Evolutionary conservation across 2,329 filamentous ascomycete genomes (phyloP).

Genomic region (Periconia sp.): DNA sequence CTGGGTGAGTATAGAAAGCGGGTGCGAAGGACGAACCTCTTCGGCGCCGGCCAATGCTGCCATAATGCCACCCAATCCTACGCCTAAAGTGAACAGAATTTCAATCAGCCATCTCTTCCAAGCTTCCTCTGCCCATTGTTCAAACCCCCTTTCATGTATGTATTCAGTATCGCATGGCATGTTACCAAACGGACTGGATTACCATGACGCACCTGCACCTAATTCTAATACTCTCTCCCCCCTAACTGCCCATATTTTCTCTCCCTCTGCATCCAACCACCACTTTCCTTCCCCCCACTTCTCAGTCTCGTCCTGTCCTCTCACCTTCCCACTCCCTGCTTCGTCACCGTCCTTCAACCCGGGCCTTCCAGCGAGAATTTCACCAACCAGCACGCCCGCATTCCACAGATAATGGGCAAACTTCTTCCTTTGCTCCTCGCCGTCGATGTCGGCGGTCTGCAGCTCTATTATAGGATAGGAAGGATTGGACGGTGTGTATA

Average conservation of each 20-base stretch:
- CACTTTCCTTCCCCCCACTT: slow-evolving; percentile 26
- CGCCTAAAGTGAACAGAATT: slow-evolving; percentile 28
- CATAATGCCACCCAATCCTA: slow-evolving; percentile 52
- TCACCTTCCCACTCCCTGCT: slow-evolving; percentile 17
- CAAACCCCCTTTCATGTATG: background rate
- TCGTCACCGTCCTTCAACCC: slow-evolving; percentile 2
- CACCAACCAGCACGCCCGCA: slow-evolving; percentile 52
- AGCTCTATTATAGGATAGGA: slow-evolving; percentile 41
- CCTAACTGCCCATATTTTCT: slow-evolving; percentile 49
- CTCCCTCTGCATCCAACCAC: slow-evolving; percentile 38
- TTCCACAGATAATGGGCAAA: slow-evolving; percentile 79
- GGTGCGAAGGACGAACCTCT: slow-evolving; percentile 39
- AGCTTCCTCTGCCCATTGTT: background rate
- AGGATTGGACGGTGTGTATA: slow-evolving; percentile 54
- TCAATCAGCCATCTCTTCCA: slow-evolving; percentile 31
- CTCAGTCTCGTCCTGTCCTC: slow-evolving; percentile 22
- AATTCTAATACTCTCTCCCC: slow-evolving; percentile 63
- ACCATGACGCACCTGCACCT: slow-evolving; percentile 62
- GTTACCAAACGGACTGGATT: slow-evolving; percentile 2
- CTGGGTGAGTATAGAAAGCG: background rate
- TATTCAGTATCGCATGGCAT: background rate
- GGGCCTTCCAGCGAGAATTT: slow-evolving; percentile 42
- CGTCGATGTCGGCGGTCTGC: slow-evolving; percentile 48
- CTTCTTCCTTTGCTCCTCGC: slow-evolving; percentile 58
- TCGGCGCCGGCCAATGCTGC: slow-evolving; percentile 48